Evolutionary conservation across 352 stramenopile genomes (phyloP).

Genomic region (Aphanomyces stellatus): DNA sequence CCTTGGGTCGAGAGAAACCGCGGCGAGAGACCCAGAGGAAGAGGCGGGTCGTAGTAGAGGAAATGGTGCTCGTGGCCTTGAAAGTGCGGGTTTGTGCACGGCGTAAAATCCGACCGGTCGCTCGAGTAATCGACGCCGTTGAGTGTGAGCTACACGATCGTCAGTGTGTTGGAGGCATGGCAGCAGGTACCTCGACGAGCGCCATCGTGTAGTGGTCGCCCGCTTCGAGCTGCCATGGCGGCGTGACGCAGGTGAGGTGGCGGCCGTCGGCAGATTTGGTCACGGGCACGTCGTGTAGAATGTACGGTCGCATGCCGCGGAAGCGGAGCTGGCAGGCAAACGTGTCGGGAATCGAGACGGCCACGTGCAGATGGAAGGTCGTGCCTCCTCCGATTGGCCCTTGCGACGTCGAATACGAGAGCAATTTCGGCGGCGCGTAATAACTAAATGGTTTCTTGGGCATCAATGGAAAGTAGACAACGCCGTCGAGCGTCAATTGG

Average conservation of each 20-base stretch:
- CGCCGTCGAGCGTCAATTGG: constrained; percentile 5
- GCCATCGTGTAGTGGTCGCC: neutral
- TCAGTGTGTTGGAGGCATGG: neutral
- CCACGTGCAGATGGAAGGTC: neutral
- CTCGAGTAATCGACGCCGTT: constrained; percentile 12
- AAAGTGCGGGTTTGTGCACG: neutral
- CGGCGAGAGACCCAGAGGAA: neutral
- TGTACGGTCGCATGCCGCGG: neutral
- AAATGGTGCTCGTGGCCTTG: neutral
- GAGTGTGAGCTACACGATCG: neutral
- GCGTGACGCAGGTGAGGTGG: neutral
- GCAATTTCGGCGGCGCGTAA: constrained; percentile 12
- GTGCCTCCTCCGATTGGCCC: constrained; percentile 1
- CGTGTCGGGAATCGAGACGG: neutral
- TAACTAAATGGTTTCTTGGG: constrained; percentile 15
- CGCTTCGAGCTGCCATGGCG: neutral
- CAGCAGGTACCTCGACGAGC: constrained; percentile 15
- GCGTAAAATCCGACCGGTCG: neutral
- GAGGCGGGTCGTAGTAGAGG: constrained; percentile 1
- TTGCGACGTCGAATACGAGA: neutral
- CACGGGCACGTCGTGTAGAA: neutral
- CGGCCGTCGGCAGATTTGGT: neutral
- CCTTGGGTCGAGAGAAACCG: neutral
- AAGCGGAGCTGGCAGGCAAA: neutral
- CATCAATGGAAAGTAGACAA: constrained; percentile 2